Evolutionary conservation across 1,284 basidiomycete genomes (phyloP).

Genomic region (Cutaneotrichosporon sp.): DNA sequence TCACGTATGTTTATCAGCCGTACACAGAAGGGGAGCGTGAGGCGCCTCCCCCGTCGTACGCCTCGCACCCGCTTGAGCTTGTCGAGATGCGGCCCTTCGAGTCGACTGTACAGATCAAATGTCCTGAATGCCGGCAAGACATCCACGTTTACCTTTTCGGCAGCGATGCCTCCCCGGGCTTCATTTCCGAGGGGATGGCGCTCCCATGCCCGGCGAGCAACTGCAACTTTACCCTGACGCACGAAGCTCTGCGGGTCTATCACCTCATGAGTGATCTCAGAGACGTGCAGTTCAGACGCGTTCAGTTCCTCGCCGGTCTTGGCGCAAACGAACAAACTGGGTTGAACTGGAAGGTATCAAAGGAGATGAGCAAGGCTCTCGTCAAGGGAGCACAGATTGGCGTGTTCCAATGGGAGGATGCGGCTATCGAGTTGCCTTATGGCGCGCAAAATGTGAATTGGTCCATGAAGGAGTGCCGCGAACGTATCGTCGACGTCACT

Average conservation of each 20-base stretch:
- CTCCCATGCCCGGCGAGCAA: background rate
- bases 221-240: conserved; percentile 13
- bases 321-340: background rate
- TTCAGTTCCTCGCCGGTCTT: conserved; percentile 3
- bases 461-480: too few species aligned
- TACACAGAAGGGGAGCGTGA: background rate
- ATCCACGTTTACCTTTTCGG: conserved; percentile 9
- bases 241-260: conserved; percentile 26
- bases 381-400: background rate
- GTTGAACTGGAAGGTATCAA: too few species aligned
- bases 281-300: background rate
- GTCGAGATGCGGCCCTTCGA: conserved; percentile 7
- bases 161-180: background rate
- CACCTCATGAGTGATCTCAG: conserved; percentile 62
- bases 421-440: too few species aligned
- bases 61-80: conserved; percentile 4
- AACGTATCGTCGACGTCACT: too few species aligned
- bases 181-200: conserved; percentile 9
- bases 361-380: background rate
- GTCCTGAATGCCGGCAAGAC: conserved; percentile 10
- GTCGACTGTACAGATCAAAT: conserved; percentile 7
- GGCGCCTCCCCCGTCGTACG: conserved; percentile 3
- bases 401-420: too few species aligned
- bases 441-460: too few species aligned
- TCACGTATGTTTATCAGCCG: conserved; percentile 13